Percentiles rank a stretch among this genome's conserved stretches.
Evolutionary conservation across 2,329 filamentous ascomycete species (phyloP).

Genomic region (Fusarium phyllophilum): DNA sequence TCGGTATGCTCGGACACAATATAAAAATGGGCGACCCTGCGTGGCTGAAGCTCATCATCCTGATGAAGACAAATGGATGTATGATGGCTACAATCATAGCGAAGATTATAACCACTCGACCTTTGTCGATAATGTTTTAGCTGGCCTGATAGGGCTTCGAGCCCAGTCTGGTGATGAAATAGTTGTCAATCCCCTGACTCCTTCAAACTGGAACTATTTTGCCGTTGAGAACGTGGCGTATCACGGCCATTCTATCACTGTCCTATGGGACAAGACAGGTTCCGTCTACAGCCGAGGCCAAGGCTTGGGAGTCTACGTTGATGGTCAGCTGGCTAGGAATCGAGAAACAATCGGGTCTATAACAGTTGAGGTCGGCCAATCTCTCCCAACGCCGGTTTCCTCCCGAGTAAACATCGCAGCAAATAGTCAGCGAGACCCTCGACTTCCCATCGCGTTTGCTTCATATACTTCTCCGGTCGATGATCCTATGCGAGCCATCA

Average conservation of each 20-base stretch:
- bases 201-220: background rate
- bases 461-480: background rate
- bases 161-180: background rate
- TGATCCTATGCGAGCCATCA: background rate
- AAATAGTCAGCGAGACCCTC: background rate
- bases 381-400: background rate
- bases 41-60: conserved; percentile 1
- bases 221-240: background rate
- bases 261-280: background rate
- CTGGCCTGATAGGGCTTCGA: background rate
- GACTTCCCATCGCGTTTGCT: background rate
- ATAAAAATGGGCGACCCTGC: background rate
- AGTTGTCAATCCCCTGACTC: background rate
- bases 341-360: background rate
- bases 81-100: background rate
- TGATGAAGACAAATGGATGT: background rate
- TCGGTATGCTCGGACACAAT: background rate
- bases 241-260: background rate
- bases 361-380: background rate
- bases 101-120: conserved; percentile 1
- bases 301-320: background rate
- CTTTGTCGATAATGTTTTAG: background rate
- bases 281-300: background rate
- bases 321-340: background rate
- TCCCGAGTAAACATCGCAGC: background rate